Evolutionary conservation across 495 filamentous ascomycete genomes (phyloP), one percentile per base, ranked within the genome.

Genomic region (Mytilinidion resinicola): DNA sequence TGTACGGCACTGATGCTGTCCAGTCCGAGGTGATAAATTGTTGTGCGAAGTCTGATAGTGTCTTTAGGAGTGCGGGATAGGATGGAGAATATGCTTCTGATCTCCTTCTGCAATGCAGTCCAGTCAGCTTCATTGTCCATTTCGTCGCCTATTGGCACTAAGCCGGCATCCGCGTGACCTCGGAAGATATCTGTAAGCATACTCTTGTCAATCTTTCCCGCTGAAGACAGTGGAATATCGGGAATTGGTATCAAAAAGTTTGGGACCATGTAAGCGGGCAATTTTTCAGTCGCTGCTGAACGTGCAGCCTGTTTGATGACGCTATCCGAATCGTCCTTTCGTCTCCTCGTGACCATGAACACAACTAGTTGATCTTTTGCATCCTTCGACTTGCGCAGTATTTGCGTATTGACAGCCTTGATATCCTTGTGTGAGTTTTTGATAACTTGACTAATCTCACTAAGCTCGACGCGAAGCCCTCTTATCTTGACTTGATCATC

Each of bases 31-130:
- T 69, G 72, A 55, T 69, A 75, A 14, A 76, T 74, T 10, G 74
- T 68, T 0, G 72, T 73, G 14, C 47, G 34, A 9, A 55, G 61
- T 14, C 36, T 1, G n/a, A 76, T 72, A 0, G 57, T 36, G 1
- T 55, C 46, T 15, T 49, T 7, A 1, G 60, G 21, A 21, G 59
- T 57, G 9, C 55, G 15, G 3, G 83, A 79, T 35, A 91, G 75
- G 20, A 68, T 66, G 1, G 82, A 76, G 36, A 93, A 69, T 7
- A 82, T 75, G 0, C 76, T 70, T 42, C 85, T 77, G 10, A 90
- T 74, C 1, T 62, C 64, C 1, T 20, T 41, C 53, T 87, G 81
- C 2, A 71, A 67, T 36, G 69, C 39, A 3, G 76, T 80, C 84
- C 84, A 87, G 1, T 60, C 36, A 4, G 61, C 37, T 14, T 47